Evolutionary conservation across 23 red algal genomes (phyloP).

Genomic region (Cyanidium caldarium): DNA sequence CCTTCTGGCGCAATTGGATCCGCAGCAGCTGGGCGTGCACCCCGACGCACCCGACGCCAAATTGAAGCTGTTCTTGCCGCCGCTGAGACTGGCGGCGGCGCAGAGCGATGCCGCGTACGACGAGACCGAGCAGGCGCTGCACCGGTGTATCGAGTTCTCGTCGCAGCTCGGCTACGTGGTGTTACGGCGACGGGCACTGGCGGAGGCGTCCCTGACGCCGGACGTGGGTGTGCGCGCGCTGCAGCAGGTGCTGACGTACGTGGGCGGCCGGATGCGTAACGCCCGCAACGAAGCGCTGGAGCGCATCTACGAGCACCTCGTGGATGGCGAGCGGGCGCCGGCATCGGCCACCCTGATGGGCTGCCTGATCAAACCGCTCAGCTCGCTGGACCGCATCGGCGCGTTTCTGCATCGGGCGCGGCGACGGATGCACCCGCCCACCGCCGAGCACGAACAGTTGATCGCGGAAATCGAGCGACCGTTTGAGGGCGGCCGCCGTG

Average conservation of each 20-base stretch:
- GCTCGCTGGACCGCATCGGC: constrained; percentile 1
- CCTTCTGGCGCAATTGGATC: neutral
- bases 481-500: too few species aligned
- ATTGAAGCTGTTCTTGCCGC: neutral
- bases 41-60: neutral
- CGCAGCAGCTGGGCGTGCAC: neutral
- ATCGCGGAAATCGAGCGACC: too few species aligned
- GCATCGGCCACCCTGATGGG: neutral
- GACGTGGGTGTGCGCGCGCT: neutral
- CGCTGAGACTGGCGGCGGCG: neutral
- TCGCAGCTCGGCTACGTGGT: neutral
- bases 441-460: too few species aligned
- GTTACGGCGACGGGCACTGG: neutral
- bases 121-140: neutral
- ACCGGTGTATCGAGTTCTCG: neutral
- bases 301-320: neutral
- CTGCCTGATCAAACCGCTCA: constrained; percentile 2
- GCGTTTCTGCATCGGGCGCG: neutral
- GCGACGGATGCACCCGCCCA: too few species aligned
- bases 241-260: neutral
- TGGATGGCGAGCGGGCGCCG: too few species aligned
- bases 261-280: neutral
- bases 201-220: neutral
- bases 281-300: neutral
- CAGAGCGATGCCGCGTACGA: neutral